Percentiles rank a stretch among this genome's conserved stretches.
Evolutionary conservation across 768 basidiomycete genomes (phyloP).

Genomic region (Artomyces pyxidatus): DNA sequence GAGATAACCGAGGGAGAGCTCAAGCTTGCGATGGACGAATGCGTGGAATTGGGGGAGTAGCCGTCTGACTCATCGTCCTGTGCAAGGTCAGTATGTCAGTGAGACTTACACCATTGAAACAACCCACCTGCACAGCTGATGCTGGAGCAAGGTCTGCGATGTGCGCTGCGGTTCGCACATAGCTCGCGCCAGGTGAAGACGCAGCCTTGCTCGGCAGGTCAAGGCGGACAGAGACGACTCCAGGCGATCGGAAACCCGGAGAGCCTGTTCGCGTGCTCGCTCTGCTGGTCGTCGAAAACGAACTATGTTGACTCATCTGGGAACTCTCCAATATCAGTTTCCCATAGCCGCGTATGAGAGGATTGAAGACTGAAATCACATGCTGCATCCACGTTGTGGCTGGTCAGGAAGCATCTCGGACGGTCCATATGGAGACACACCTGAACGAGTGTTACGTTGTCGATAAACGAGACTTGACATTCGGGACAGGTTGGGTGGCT

Average conservation of each 20-base stretch:
- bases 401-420: too few species aligned
- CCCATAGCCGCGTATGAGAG: slow-evolving; percentile 12
- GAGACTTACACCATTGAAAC: neutral
- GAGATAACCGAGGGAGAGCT: slow-evolving; percentile 6
- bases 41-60: neutral
- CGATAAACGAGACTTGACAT: slow-evolving; percentile 35
- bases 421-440: slow-evolving; percentile 26
- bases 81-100: neutral
- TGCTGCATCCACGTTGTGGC: slow-evolving; percentile 18
- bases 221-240: neutral
- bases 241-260: slow-evolving; percentile 1
- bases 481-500: slow-evolving; percentile 37
- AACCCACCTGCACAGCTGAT: neutral
- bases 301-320: slow-evolving; percentile 9
- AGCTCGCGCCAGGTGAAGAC: neutral
- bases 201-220: neutral
- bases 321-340: slow-evolving; percentile 12
- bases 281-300: slow-evolving; percentile 1
- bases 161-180: too few species aligned
- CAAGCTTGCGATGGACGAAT: neutral
- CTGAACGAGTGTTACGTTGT: slow-evolving; percentile 28
- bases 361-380: slow-evolving; percentile 13
- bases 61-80: neutral
- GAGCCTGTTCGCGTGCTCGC: slow-evolving; percentile 7
- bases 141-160: too few species aligned